These are phyloP conservation scores for Eutrema yunnanense DNA, from an alignment of 345 rosid species.

Conservation along the genomic window DNA sequence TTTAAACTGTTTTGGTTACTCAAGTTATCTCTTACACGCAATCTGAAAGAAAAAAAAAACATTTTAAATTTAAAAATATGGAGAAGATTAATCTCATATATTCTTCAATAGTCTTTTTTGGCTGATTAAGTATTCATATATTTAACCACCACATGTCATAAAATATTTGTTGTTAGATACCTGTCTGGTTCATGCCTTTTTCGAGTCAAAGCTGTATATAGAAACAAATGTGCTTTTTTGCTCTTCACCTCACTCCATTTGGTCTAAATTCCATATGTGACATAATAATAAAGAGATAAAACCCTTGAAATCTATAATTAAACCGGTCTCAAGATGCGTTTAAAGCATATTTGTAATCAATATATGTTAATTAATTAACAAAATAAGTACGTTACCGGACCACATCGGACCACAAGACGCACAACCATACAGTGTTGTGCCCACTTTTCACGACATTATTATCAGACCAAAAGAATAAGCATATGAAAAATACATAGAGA, in stretches of 20 bases:
- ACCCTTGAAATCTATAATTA: not conserved
- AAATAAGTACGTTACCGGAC: not conserved
- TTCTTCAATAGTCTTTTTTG: not conserved
- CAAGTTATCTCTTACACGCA: not conserved
- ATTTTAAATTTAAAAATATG: not conserved
- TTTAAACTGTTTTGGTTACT: not conserved
- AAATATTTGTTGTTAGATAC: conserved; percentile 10
- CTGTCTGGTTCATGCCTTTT: conserved; percentile 19
- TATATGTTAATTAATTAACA: not conserved
- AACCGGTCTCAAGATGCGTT: conserved; percentile 6
- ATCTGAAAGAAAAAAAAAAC: not conserved
- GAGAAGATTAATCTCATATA: not conserved
- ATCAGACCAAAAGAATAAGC: conserved; percentile 24
- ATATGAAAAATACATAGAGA: conserved; percentile 18
- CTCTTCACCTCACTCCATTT: not conserved
- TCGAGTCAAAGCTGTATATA: conserved; percentile 1
- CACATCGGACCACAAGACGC: conserved; percentile 25
- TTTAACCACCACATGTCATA: conserved; percentile 4
- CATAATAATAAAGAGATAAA: not conserved
- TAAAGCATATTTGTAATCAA: conserved; percentile 19
- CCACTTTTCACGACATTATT: conserved; percentile 11
- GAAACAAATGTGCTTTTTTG: not conserved
- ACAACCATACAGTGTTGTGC: conserved; percentile 12
- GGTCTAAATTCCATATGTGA: not conserved
- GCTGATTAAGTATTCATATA: not conserved